A percentile compares a stretch with the other conserved stretches of the same genome.
Evolutionary conservation across 345 rosid species (phyloP).

Genomic region (Gossypium stocksii): DNA sequence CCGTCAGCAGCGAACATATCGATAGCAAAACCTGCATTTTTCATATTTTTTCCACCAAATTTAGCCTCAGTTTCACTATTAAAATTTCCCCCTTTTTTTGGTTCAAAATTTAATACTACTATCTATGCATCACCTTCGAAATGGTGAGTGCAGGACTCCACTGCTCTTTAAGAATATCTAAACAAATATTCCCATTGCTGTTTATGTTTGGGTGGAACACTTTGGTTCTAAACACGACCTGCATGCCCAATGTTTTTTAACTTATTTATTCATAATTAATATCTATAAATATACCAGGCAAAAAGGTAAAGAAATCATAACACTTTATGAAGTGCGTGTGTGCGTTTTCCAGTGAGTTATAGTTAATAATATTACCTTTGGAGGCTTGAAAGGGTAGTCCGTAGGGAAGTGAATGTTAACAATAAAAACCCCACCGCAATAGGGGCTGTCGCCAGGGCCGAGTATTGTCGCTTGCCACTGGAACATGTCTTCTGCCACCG

Average conservation of each 20-base stretch:
- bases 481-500: constrained; percentile 55
- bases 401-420: constrained; percentile 51
- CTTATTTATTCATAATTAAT: background rate
- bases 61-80: background rate
- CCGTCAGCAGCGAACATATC: constrained; percentile 37
- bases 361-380: constrained; percentile 31
- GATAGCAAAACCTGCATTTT: constrained; percentile 34
- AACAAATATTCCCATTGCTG: constrained; percentile 45
- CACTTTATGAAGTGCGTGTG: too few relatives aligned
- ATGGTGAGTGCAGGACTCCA: constrained; percentile 54
- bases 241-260: background rate
- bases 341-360: too few relatives aligned
- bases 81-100: background rate
- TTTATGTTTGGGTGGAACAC: constrained; percentile 43
- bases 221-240: constrained; percentile 44
- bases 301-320: too few relatives aligned
- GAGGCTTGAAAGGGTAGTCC: constrained; percentile 64
- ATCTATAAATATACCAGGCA: too few relatives aligned
- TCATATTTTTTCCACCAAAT: background rate
- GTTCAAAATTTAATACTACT: background rate
- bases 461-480: constrained; percentile 60
- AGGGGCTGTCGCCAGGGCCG: constrained; percentile 49
- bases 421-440: constrained; percentile 49
- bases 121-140: constrained; percentile 26
- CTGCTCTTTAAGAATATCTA: constrained; percentile 45